Base-by-base conservation (phyloP, 1,284 basidiomycete genomes). In the Austroboletus novae-zelandiae region DNA sequence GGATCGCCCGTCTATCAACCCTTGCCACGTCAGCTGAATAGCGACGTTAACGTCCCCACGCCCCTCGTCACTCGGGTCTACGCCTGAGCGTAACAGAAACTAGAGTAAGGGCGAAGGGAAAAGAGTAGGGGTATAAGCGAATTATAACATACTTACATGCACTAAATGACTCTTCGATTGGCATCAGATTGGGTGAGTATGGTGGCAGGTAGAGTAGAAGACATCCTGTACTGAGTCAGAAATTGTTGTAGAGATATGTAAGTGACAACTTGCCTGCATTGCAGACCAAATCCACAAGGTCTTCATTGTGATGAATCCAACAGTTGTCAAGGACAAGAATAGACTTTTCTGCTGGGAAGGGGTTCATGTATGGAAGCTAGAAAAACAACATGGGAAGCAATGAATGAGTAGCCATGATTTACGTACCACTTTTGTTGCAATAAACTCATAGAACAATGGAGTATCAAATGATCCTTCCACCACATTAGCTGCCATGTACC, bases 151-250 rank as follows among this genome's bases (percentile, higher is more conserved):
- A n/a, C n/a, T n/a, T 46, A 62, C 55, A 43, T 10, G 57, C 46
- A 50, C 61, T 62, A 45, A 67, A 67, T 7, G 56, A 64, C 34
- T 65, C 61, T 45, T 65, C 57, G n/a, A 67, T 67, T 5, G 55
- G 62, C 40, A 59, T 64, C 11, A 66, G 50, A 42, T 68, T 57
- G 2, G 63, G 66, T 0, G 60, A 66, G 50, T 68, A 64, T 7
- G 62, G 52, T 1, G 32, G 43, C 3, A 50, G 39, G 27, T 27
- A 50, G 4, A 50, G 48, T 15, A 50, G 17, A 50, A 60, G 5
- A 64, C 56, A 56, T 54, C 64, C 31, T 62, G n/a, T 6, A n/a
- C 20, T 14, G 4, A n/a, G 14, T 39, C 27, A 18, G 9, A n/a
- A 13, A 3, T 39, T 11, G 7, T 13, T 9, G 5, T 14, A 6